phyloP scores from a whole-genome alignment of 352 stramenopile species.

The Globisporangium barbulae region DNA sequence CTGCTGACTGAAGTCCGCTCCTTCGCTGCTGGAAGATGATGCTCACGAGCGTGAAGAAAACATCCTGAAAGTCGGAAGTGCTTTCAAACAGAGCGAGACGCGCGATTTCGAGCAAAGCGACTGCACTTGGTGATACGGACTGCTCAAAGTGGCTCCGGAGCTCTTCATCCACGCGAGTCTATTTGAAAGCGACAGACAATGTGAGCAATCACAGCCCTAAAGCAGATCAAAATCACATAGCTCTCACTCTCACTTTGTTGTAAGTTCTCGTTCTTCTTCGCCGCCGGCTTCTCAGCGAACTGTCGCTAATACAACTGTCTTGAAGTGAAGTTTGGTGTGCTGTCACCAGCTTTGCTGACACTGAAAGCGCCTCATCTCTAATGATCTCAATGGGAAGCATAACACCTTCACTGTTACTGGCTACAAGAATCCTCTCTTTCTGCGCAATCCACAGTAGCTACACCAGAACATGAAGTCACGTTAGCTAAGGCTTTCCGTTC shows the following conservation, averaged over 20 bases:
- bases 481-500: too few relatives aligned
- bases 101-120: slow-evolving; percentile 9
- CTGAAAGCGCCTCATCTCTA: neutral
- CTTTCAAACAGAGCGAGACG: slow-evolving; percentile 9
- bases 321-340: neutral
- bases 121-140: neutral
- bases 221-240: neutral
- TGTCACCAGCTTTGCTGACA: neutral
- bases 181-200: neutral
- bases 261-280: neutral
- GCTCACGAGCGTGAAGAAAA: slow-evolving; percentile 31
- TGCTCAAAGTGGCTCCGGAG: slow-evolving; percentile 6
- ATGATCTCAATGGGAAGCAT: slow-evolving; percentile 19
- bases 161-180: slow-evolving; percentile 9
- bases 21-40: slow-evolving; percentile 34
- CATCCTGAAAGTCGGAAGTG: slow-evolving; percentile 10
- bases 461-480: neutral
- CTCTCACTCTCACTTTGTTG: neutral
- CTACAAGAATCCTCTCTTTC: slow-evolving; percentile 17
- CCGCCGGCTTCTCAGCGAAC: neutral
- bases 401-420: slow-evolving; percentile 14
- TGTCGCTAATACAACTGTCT: too few relatives aligned
- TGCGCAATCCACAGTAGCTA: slow-evolving; percentile 23
- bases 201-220: neutral
- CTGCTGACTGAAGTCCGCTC: neutral